A percentile compares a stretch with the other conserved stretches of the same genome.
Evolutionary conservation across 495 filamentous ascomycete genomes (phyloP).

Genomic region (Penicillium fimorum): DNA sequence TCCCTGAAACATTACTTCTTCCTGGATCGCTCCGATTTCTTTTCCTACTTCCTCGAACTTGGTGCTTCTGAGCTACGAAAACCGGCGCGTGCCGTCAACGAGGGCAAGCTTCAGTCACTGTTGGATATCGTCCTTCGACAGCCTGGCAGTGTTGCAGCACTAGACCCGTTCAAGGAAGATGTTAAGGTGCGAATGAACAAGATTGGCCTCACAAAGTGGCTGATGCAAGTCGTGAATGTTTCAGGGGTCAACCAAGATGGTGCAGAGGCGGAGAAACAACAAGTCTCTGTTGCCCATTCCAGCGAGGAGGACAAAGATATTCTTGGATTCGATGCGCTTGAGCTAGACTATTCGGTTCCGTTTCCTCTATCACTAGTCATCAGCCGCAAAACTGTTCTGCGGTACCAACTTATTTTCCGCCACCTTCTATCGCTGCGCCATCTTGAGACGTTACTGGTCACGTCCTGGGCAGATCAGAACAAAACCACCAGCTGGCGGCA

Average conservation of each 20-base stretch:
- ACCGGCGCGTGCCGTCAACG: slow-evolving; percentile 82
- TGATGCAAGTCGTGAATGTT: slow-evolving; percentile 95
- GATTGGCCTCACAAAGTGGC: slow-evolving; percentile 81
- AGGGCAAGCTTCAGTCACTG: slow-evolving; percentile 86
- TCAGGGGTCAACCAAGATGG: slow-evolving; percentile 87
- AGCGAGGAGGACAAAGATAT: slow-evolving; percentile 80
- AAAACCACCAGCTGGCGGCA: slow-evolving; percentile 82
- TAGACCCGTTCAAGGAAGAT: slow-evolving; percentile 96
- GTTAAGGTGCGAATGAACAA: slow-evolving; percentile 98
- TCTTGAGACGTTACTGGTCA: slow-evolving; percentile 77
- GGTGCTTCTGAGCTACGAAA: slow-evolving; percentile 84
- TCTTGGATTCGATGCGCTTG: slow-evolving; percentile 83
- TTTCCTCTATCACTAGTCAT: slow-evolving; percentile 97
- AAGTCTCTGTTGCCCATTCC: slow-evolving; percentile 47
- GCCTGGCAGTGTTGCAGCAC: slow-evolving; percentile 87
- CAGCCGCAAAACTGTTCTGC: slow-evolving; percentile 89
- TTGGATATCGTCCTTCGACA: slow-evolving; percentile 93
- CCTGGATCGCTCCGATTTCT: slow-evolving; percentile 95
- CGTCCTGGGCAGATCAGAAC: slow-evolving; percentile 87
- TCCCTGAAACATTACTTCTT: slow-evolving; percentile 99
- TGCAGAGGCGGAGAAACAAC: slow-evolving; percentile 57
- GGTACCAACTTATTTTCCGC: slow-evolving; percentile 94
- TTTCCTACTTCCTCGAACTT: slow-evolving; percentile 94
- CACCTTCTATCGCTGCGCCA: slow-evolving; percentile 86
- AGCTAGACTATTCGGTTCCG: slow-evolving; percentile 90